Evolutionary conservation across 257 asterid genomes (phyloP).

Genomic region (Capsicum pubescens): DNA sequence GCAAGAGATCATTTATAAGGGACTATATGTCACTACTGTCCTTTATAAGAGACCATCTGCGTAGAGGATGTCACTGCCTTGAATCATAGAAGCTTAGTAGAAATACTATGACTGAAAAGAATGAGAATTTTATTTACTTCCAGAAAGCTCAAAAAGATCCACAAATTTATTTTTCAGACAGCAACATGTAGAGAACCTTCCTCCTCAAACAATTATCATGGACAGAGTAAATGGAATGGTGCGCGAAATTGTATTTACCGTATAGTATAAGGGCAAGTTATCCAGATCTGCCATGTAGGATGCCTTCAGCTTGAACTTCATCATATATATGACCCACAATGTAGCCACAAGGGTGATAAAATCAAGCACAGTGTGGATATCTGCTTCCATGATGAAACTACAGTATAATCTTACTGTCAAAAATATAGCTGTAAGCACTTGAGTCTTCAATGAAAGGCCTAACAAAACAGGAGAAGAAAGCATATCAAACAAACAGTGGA

Average conservation of each 20-base stretch:
- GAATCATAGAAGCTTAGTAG: not conserved
- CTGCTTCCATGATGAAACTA: constrained; percentile 75
- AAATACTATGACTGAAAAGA: not conserved
- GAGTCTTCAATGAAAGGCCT: constrained; percentile 93
- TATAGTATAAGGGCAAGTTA: constrained; percentile 62
- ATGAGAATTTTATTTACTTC: not conserved
- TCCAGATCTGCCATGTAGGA: constrained; percentile 74
- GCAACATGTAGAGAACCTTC: no score
- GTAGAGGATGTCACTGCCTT: not conserved
- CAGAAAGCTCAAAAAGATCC: not conserved
- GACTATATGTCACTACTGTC: not conserved
- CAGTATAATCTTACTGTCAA: constrained; percentile 70
- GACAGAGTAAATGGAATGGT: not conserved
- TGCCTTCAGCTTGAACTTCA: constrained; percentile 69
- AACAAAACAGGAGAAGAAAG: not conserved
- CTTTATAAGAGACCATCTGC: not conserved
- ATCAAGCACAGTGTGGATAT: constrained; percentile 88
- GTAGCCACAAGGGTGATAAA: constrained; percentile 79
- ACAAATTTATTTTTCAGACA: no score
- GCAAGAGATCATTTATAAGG: not conserved
- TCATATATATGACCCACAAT: constrained; percentile 88
- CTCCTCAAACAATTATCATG: not conserved
- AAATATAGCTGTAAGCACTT: constrained; percentile 86
- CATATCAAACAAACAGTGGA: not conserved
- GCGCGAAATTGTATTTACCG: constrained; percentile 49